A percentile compares a stretch with the other conserved stretches of the same genome.
phyloP scores from a whole-genome alignment of 169 alveolate genomes.

The Plasmodium falciparum region DNA sequence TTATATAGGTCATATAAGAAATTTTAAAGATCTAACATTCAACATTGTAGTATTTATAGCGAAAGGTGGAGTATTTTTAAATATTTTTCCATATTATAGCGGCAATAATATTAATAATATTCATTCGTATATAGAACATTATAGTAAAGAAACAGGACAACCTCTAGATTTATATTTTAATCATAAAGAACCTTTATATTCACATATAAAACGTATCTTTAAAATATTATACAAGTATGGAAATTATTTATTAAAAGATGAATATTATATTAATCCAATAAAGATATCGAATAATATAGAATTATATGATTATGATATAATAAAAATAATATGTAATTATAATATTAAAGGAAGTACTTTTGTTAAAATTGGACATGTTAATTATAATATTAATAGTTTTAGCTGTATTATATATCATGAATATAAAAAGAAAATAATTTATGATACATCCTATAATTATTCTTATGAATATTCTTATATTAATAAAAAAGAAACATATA shows the following conservation, averaged over 20 bases:
- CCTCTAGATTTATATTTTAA: conserved; percentile 73
- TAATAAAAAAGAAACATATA: conserved; percentile 59
- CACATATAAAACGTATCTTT: conserved; percentile 65
- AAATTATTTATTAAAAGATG: conserved; percentile 38
- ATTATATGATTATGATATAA: conserved; percentile 51
- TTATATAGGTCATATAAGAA: conserved; percentile 73
- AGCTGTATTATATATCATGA: conserved; percentile 68
- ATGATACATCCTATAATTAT: conserved; percentile 67
- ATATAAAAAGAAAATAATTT: conserved; percentile 53
- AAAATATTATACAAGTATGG: conserved; percentile 69
- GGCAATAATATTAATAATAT: conserved; percentile 70
- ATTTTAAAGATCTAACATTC: conserved; percentile 49
- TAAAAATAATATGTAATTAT: conserved; percentile 67
- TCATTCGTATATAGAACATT: conserved; percentile 59
- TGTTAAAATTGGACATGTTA: conserved; percentile 47
- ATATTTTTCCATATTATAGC: conserved; percentile 72
- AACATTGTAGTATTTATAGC: conserved; percentile 64
- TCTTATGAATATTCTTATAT: conserved; percentile 59
- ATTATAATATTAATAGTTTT: conserved; percentile 55
- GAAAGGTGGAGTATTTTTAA: conserved; percentile 67
- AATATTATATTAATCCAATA: conserved; percentile 20
- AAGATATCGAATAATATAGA: conserved; percentile 65
- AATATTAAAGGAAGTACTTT: conserved; percentile 47
- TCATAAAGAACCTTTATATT: conserved; percentile 74
- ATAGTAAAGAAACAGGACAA: conserved; percentile 77